A percentile compares a stretch with the other conserved stretches of the same genome.
Conservation (phyloP, 2,329 filamentous ascomycete genomes). For the Trematosphaeria pertusa region DNA sequence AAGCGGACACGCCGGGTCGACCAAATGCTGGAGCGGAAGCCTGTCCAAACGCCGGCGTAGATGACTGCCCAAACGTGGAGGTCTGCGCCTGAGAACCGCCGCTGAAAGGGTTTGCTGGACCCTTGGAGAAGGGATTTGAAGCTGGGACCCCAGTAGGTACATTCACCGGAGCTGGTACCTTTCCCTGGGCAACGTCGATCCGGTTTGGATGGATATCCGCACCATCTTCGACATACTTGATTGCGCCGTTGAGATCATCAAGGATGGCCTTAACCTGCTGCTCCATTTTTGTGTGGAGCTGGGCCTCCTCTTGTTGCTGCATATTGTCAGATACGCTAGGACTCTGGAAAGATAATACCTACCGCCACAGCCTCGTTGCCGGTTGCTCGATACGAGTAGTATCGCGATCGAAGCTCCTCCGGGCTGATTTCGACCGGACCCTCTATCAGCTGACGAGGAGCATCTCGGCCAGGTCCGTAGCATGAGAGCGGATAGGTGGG, state of each 20-base stretch:
- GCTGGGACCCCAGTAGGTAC: slow-evolving; percentile 13
- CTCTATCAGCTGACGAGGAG: slow-evolving; percentile 84
- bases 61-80: slow-evolving; percentile 33
- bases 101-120: slow-evolving; percentile 39
- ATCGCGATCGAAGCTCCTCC: slow-evolving; percentile 79
- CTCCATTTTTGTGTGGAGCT: slow-evolving; percentile 67
- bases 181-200: slow-evolving; percentile 38
- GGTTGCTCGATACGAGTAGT: slow-evolving; percentile 69
- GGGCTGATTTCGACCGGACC: slow-evolving; percentile 84
- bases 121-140: slow-evolving; percentile 36
- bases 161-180: slow-evolving; percentile 11
- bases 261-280: slow-evolving; percentile 76
- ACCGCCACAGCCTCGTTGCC: slow-evolving; percentile 66
- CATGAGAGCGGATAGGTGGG: slow-evolving; percentile 87
- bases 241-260: slow-evolving; percentile 72
- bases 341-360: slow-evolving; percentile 28
- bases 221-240: slow-evolving; percentile 46
- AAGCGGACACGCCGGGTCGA: slow-evolving; percentile 40
- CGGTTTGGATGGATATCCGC: slow-evolving; percentile 44
- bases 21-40: slow-evolving; percentile 43
- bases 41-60: slow-evolving; percentile 47
- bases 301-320: slow-evolving; percentile 67
- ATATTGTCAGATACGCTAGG: slow-evolving; percentile 17
- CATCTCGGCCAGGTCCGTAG: slow-evolving; percentile 79
- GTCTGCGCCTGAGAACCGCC: slow-evolving; percentile 22